phyloP scores from a whole-genome alignment of 768 basidiomycete genomes.

The Podaxis rugospora region DNA sequence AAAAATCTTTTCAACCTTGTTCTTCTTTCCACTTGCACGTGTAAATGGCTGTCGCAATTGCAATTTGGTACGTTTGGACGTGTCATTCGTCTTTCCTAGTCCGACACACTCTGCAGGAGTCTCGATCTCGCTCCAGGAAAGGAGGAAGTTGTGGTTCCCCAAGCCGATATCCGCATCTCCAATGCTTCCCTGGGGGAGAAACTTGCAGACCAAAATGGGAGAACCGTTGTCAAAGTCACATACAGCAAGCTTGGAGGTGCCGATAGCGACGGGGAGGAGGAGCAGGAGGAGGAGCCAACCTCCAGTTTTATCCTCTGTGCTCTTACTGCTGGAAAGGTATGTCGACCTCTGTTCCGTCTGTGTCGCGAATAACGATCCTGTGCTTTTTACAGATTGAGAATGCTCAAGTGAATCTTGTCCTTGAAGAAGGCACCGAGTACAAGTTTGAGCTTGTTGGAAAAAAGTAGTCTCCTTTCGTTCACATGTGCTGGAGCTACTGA shows the following conservation, averaged over 20 bases:
- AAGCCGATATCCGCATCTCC: constrained; percentile 72
- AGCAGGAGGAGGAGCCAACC: constrained; percentile 29
- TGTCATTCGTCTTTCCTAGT: constrained; percentile 15
- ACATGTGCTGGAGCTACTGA: constrained; percentile 8
- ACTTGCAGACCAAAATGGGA: constrained; percentile 52
- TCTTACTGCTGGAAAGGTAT: constrained; percentile 77
- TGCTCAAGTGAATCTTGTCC: constrained; percentile 60
- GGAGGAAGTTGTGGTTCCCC: constrained; percentile 51
- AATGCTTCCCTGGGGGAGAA: constrained; percentile 78
- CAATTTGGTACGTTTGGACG: constrained; percentile 54
- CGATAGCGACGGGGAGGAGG: constrained; percentile 41
- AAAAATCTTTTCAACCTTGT: constrained; percentile 14
- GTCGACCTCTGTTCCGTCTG: constrained; percentile 11
- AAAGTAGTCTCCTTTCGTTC: constrained; percentile 48
- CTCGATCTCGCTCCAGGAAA: constrained; percentile 53
- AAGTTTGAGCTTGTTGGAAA: constrained; percentile 72
- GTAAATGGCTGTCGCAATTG: constrained; percentile 56
- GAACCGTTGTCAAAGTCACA: constrained; percentile 66
- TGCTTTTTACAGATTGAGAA: constrained; percentile 64
- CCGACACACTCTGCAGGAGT: constrained; percentile 44
- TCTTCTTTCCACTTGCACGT: constrained; percentile 8
- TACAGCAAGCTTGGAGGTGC: constrained; percentile 36
- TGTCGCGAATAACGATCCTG: constrained; percentile 1
- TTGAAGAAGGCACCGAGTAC: constrained; percentile 63
- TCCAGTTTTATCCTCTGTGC: constrained; percentile 67